A percentile compares a stretch with the other conserved stretches of the same genome.
Evolutionary conservation across 306 rosid species (phyloP).

Genomic region (Alnus glutinosa): DNA sequence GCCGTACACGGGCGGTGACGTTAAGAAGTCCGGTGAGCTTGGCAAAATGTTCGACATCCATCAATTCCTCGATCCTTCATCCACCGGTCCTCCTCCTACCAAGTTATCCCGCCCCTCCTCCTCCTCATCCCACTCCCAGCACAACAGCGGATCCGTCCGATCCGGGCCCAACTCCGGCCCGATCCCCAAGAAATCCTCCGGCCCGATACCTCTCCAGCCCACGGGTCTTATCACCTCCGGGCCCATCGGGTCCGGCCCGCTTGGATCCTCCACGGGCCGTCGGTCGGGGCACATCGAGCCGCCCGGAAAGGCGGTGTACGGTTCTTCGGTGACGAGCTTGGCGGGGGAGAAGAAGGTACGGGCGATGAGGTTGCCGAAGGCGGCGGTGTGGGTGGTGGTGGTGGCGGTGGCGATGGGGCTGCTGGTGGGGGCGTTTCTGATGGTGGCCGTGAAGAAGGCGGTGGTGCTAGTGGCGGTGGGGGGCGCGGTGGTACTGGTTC

Average conservation of each 20-base stretch:
- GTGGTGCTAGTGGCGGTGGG: constrained; percentile 62
- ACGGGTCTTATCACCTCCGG: constrained; percentile 84
- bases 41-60: constrained; percentile 89
- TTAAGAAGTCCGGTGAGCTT: constrained; percentile 90
- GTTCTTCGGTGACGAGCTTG: constrained; percentile 81
- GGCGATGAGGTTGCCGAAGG: constrained; percentile 74
- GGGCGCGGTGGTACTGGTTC: constrained; percentile 51
- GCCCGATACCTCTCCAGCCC: constrained; percentile 63
- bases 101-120: constrained; percentile 65
- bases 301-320: constrained; percentile 61
- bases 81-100: constrained; percentile 28
- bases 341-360: constrained; percentile 56
- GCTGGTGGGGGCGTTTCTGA: constrained; percentile 81
- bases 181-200: constrained; percentile 56
- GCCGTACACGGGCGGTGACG: constrained; percentile 94
- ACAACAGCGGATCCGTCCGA: constrained; percentile 67
- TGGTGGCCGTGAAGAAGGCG: constrained; percentile 92
- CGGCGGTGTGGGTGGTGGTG: constrained; percentile 71
- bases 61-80: constrained; percentile 26
- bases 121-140: constrained; percentile 75
- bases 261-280: constrained; percentile 46
- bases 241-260: constrained; percentile 61
- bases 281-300: constrained; percentile 58
- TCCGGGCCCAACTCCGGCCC: constrained; percentile 81
- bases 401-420: constrained; percentile 75